Evolutionary conservation across 768 basidiomycete genomes (phyloP).

Genomic region (Xerocomellus dryophilus): DNA sequence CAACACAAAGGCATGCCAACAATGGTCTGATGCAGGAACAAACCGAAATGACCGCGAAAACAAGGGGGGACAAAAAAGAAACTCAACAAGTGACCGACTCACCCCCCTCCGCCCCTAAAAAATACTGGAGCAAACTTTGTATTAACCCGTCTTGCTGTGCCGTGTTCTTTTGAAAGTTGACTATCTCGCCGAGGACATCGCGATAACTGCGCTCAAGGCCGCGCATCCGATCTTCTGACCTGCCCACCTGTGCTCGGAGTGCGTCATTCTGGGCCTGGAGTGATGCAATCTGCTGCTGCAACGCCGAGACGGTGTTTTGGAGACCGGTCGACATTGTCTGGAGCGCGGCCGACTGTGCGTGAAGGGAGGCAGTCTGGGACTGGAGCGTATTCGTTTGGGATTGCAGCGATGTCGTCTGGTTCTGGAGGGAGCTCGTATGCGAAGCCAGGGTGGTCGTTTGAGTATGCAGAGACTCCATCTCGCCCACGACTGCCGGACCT

Average conservation of each 20-base stretch:
- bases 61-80: neutral
- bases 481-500: slow-evolving; percentile 20
- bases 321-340: slow-evolving; percentile 31
- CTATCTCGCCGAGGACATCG: slow-evolving; percentile 67
- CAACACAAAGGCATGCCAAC: too few relatives aligned
- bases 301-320: slow-evolving; percentile 24
- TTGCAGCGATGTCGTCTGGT: slow-evolving; percentile 26
- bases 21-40: neutral
- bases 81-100: slow-evolving; percentile 29
- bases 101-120: slow-evolving; percentile 68
- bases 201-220: slow-evolving; percentile 64
- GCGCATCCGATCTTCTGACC: slow-evolving; percentile 51
- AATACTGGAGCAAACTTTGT: slow-evolving; percentile 79
- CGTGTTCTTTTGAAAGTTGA: slow-evolving; percentile 68
- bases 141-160: slow-evolving; percentile 83
- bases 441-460: slow-evolving; percentile 30
- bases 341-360: slow-evolving; percentile 33
- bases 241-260: slow-evolving; percentile 29
- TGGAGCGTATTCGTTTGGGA: slow-evolving; percentile 30
- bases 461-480: slow-evolving; percentile 28
- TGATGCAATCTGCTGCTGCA: slow-evolving; percentile 29
- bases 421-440: slow-evolving; percentile 30
- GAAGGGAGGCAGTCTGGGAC: slow-evolving; percentile 33
- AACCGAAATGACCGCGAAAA: neutral
- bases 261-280: slow-evolving; percentile 31